Percentiles rank a stretch among this genome's conserved stretches.
phyloP scores from a whole-genome alignment of 345 rosid genomes.

The Melastoma malabathricum region DNA sequence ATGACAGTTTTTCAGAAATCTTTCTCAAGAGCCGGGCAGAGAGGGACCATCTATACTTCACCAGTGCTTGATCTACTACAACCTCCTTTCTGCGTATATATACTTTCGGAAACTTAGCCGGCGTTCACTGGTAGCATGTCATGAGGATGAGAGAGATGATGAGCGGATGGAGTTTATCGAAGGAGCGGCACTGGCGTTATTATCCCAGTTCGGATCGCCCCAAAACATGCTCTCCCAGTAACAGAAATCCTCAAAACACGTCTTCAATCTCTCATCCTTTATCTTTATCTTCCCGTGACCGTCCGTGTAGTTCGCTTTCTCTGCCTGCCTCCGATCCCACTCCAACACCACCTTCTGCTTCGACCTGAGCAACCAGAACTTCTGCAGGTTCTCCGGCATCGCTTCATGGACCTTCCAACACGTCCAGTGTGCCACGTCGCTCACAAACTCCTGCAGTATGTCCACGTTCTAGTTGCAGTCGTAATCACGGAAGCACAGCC shows the following conservation, averaged over 20 bases:
- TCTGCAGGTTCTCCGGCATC: conserved; percentile 25
- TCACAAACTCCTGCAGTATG: no score
- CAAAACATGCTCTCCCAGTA: conserved; percentile 33
- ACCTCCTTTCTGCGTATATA: no score
- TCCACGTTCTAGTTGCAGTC: conserved; percentile 43
- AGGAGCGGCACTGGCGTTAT: conserved; percentile 1
- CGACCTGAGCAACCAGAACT: conserved; percentile 28
- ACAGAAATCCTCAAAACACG: conserved; percentile 26
- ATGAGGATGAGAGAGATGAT: background rate
- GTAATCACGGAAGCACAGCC: conserved; percentile 33
- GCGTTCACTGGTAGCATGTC: background rate
- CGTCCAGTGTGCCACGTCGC: conserved; percentile 28
- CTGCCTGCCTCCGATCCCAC: conserved; percentile 27
- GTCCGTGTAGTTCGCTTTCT: conserved; percentile 21
- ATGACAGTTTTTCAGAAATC: no score
- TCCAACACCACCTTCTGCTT: conserved; percentile 35
- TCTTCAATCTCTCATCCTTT: conserved; percentile 18
- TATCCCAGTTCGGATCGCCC: conserved; percentile 16
- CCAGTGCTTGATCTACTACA: no score
- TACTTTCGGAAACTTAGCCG: no score
- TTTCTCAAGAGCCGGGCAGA: no score
- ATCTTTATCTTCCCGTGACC: conserved; percentile 33
- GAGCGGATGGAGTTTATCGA: background rate
- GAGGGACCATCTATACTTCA: no score
- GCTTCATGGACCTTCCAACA: conserved; percentile 38